Percentiles rank a stretch among this genome's conserved stretches.
Conservation (phyloP, 2,329 filamentous ascomycete genomes). For the Microcera coccophila region DNA sequence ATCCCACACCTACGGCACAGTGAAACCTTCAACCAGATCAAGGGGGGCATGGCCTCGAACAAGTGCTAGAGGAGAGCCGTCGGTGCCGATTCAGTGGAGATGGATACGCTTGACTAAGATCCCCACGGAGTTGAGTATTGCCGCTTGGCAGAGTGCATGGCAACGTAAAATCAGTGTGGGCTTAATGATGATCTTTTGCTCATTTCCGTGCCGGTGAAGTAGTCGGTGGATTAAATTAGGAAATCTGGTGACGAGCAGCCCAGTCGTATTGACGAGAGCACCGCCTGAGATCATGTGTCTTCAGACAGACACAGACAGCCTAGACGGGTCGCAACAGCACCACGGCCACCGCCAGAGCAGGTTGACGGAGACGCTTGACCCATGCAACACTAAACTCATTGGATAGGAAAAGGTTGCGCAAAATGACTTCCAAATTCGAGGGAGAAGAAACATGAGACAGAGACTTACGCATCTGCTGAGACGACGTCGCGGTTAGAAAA, state of each 20-base stretch:
- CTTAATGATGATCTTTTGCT: background rate
- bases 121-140: constrained; percentile 28
- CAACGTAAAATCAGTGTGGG: constrained; percentile 9
- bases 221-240: background rate
- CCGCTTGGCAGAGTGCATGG: constrained; percentile 33
- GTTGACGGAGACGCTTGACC: constrained; percentile 28
- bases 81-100: constrained; percentile 28
- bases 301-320: background rate
- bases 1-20: constrained; percentile 16
- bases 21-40: constrained; percentile 24
- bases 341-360: constrained; percentile 10
- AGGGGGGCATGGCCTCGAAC: constrained; percentile 24
- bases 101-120: constrained; percentile 30
- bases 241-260: background rate
- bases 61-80: constrained; percentile 26
- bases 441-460: constrained; percentile 22
- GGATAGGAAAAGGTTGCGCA: constrained; percentile 19
- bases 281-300: background rate
- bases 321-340: background rate
- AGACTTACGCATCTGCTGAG: constrained; percentile 24
- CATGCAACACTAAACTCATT: constrained; percentile 30
- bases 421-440: constrained; percentile 23
- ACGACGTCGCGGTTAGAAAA: constrained; percentile 5
- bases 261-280: background rate
- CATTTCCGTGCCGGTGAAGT: background rate